Percentiles rank a stretch among this genome's conserved stretches.
phyloP scores from a whole-genome alignment of 495 filamentous ascomycete species.

The Patellaria atrata region DNA sequence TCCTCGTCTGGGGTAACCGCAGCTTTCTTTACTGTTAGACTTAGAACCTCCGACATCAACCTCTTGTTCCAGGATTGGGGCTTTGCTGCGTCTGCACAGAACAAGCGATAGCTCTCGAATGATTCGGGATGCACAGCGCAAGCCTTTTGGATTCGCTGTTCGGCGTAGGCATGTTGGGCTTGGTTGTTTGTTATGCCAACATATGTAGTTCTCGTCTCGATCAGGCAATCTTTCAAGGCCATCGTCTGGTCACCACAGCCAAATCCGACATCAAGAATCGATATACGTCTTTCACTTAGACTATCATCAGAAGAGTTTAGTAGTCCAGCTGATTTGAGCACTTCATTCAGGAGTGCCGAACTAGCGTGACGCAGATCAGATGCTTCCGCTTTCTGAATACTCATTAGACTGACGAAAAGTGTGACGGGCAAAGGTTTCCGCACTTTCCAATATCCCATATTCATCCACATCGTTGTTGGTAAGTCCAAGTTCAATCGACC shows the following conservation, averaged over 20 bases:
- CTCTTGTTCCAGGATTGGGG: slow-evolving; percentile 6
- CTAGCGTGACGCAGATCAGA: slow-evolving; percentile 24
- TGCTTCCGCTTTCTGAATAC: slow-evolving; percentile 1
- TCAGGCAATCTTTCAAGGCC: slow-evolving; percentile 15
- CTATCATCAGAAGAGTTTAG: slow-evolving; percentile 9
- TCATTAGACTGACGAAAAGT: neutral
- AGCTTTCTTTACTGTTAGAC: neutral
- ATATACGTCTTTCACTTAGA: too few relatives aligned
- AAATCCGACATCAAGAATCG: slow-evolving; percentile 37
- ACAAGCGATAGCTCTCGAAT: slow-evolving; percentile 4
- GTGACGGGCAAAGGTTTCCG: neutral
- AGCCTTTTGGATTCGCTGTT: neutral
- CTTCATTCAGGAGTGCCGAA: slow-evolving; percentile 30
- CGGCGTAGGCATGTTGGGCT: slow-evolving; percentile 7
- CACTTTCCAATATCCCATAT: slow-evolving; percentile 26
- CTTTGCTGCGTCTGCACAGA: slow-evolving; percentile 13
- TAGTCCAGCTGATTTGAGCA: slow-evolving; percentile 24
- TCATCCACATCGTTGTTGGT: slow-evolving; percentile 27
- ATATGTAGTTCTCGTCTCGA: slow-evolving; percentile 15
- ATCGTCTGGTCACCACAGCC: slow-evolving; percentile 37
- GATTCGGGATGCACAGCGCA: neutral
- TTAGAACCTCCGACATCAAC: neutral
- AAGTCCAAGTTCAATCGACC: slow-evolving; percentile 12
- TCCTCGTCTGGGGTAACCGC: slow-evolving; percentile 2
- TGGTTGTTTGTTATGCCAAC: slow-evolving; percentile 30